These are phyloP conservation scores for Prosopis cineraria DNA, from an alignment of 306 rosid species.

Conservation along the genomic window DNA sequence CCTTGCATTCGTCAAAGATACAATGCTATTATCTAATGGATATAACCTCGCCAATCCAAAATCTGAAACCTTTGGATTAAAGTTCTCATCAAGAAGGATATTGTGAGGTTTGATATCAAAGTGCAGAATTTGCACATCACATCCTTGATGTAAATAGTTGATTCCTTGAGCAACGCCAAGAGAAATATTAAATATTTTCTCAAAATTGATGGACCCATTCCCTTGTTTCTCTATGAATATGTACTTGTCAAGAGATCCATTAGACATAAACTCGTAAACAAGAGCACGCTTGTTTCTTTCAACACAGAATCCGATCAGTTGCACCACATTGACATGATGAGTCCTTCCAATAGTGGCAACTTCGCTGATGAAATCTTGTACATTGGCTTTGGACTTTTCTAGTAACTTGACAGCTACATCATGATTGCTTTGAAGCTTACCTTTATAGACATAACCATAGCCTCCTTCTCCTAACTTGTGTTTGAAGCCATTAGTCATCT, in stretches of 20 bases:
- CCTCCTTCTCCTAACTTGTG: neutral
- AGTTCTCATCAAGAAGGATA: neutral
- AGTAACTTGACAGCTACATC: neutral
- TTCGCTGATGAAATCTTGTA: neutral
- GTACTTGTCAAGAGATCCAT: neutral
- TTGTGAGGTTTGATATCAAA: neutral
- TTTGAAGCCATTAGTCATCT: slow-evolving; percentile 20
- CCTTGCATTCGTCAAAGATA: neutral
- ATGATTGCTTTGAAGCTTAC: neutral
- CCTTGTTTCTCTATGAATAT: neutral
- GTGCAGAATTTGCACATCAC: neutral
- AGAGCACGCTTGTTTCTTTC: neutral
- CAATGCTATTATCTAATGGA: neutral
- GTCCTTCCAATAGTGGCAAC: neutral
- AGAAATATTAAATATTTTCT: neutral
- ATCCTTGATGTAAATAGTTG: neutral
- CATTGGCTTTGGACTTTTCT: neutral
- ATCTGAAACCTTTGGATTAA: neutral
- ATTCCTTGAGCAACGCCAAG: neutral
- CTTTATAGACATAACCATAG: neutral
- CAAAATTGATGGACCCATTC: neutral
- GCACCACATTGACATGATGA: slow-evolving; percentile 1
- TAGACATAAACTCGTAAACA: neutral
- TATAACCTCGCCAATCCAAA: neutral
- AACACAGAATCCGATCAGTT: neutral